Evolutionary conservation across 2,329 filamentous ascomycete genomes (phyloP).

Genomic region (Lecanicillium sp.): DNA sequence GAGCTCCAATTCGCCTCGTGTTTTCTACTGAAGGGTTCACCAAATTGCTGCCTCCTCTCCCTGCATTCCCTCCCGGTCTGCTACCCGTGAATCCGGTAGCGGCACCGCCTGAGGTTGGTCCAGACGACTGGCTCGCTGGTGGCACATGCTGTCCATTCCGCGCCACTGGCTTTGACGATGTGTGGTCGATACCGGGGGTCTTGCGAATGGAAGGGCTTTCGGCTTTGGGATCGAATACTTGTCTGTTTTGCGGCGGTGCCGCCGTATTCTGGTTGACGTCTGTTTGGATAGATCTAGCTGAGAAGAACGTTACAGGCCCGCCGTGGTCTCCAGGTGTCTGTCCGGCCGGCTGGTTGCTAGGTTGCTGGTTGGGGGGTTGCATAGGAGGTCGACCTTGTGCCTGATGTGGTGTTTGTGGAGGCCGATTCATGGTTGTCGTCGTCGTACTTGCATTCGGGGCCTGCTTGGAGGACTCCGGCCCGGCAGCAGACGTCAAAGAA

Average conservation of each 20-base stretch:
- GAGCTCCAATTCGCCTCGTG: constrained; percentile 50
- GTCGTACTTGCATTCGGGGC: neutral
- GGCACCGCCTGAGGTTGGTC: constrained; percentile 9
- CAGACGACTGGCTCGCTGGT: constrained; percentile 22
- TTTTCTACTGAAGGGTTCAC: constrained; percentile 47
- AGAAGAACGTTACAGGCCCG: constrained; percentile 5
- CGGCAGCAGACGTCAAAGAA: constrained; percentile 17
- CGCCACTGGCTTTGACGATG: constrained; percentile 63
- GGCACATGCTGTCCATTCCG: constrained; percentile 46
- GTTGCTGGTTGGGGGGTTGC: neutral
- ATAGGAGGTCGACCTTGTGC: constrained; percentile 1
- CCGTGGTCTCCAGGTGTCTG: too few relatives aligned
- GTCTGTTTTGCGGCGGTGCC: constrained; percentile 32
- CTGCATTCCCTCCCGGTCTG: constrained; percentile 15
- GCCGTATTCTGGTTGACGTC: constrained; percentile 10
- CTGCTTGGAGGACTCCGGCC: neutral
- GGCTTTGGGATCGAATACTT: constrained; percentile 63
- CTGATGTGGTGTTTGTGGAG: constrained; percentile 6
- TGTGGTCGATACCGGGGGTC: constrained; percentile 80
- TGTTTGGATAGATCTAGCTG: constrained; percentile 5
- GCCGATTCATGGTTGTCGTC: neutral
- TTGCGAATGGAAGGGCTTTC: constrained; percentile 83
- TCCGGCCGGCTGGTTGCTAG: neutral
- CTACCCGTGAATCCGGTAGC: neutral
- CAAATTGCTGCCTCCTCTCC: constrained; percentile 27